Percentiles rank a stretch among this genome's conserved stretches.
phyloP scores from a whole-genome alignment of 345 rosid genomes.

The Melaleuca alternifolia region DNA sequence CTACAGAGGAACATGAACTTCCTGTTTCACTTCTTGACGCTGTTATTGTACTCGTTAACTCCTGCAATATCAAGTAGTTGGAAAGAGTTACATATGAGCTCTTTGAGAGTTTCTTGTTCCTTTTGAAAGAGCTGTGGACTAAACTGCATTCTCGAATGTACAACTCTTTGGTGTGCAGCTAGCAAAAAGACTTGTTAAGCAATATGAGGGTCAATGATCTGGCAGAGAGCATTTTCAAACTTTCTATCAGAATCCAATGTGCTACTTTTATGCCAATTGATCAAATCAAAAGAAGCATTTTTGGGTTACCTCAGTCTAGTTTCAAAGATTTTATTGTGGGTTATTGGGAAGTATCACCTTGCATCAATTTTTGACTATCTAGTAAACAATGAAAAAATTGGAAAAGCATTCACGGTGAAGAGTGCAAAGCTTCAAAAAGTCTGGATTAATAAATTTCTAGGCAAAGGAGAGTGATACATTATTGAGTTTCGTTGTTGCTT shows the following conservation, averaged over 20 bases:
- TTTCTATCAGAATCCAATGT: slow-evolving; percentile 10
- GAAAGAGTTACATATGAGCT: slow-evolving; percentile 23
- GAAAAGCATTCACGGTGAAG: too few species aligned
- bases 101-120: slow-evolving; percentile 11
- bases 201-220: slow-evolving; percentile 18
- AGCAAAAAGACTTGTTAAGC: slow-evolving; percentile 6
- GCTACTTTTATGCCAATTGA: slow-evolving; percentile 2
- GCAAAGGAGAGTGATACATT: too few species aligned
- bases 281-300: slow-evolving; percentile 18
- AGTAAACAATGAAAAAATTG: too few species aligned
- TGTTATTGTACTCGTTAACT: slow-evolving; percentile 24
- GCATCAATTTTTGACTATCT: too few species aligned
- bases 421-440: too few species aligned
- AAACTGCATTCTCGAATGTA: slow-evolving; percentile 21
- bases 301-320: slow-evolving; percentile 15
- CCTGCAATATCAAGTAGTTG: slow-evolving; percentile 23
- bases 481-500: too few species aligned
- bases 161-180: not conserved
- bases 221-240: slow-evolving; percentile 49
- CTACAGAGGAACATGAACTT: slow-evolving; percentile 15
- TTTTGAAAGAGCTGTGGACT: slow-evolving; percentile 25
- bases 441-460: too few species aligned
- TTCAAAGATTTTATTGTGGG: slow-evolving; percentile 23
- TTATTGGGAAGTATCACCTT: slow-evolving; percentile 42
- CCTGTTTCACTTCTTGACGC: slow-evolving; percentile 21